Base-by-base conservation (phyloP, 305 asterid species). In the Ajuga reptans region DNA sequence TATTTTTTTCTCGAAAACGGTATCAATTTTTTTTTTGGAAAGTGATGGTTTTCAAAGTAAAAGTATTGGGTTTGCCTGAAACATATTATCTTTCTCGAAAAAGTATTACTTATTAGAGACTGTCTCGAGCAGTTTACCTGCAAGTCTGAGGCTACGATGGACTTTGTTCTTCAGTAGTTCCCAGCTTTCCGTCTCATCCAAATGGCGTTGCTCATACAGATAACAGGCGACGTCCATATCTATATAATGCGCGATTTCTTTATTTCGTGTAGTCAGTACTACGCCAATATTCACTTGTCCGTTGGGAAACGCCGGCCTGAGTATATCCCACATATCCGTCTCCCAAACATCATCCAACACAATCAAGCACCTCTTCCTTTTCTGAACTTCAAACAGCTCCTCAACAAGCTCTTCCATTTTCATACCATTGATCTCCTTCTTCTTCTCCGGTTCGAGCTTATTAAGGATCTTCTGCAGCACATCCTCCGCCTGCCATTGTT, bases 261-360 rank as follows among this genome's bases (percentile, higher is more conserved):
- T 69, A 21, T 81, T 77, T 6, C 89, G 83, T 0, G 92, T 82
- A 0, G 89, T 86, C 68, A 86, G 55, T 56, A 86, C 15, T 24
- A 84, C 73, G 45, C 71, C 82, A 65, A 83, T 82, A 11, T 77
- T 80, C 4, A 49, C 51, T 10, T 62, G 74, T 52, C 79, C 60
- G 50, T 39, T 63, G 2, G 74, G 81, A 45, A 84, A 84, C 58
- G 84, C 86, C 17, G 74, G 51, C n/a, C 72, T 61, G 27, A 84
- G 73, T 17, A 58, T 50, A 49, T 78, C 77, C 92, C 92, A 84
- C 3, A 77, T 79, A 41, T 78, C 75, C 51, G 41, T 77, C 9
- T 77, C 75, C 85, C 86, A 79, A 29, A 84, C 78, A 78, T 84
- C 88, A 71, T 86, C 92, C 14, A 86, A 64, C 67, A 82, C 84